Percentiles rank a stretch among this genome's conserved stretches.
phyloP scores from a whole-genome alignment of 176 grass and related monocot genomes.

The Paspalum vaginatum region DNA sequence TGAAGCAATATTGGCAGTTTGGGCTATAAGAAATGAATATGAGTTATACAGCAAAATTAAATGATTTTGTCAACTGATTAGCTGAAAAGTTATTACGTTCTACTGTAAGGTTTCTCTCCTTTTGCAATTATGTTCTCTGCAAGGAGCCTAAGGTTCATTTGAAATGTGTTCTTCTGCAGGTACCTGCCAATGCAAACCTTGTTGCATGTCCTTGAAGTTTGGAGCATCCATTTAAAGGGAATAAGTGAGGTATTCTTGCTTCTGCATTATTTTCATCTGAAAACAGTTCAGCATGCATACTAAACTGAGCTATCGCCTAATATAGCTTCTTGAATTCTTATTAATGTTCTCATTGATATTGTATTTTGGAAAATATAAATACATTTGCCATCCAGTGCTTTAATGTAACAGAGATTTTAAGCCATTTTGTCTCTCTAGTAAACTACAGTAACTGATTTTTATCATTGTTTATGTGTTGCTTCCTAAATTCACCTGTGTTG shows the following conservation, averaged over 20 bases:
- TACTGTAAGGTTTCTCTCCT: conserved; percentile 10
- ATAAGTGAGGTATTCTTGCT: conserved; percentile 65
- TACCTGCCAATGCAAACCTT: conserved; percentile 65
- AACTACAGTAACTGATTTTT: neutral
- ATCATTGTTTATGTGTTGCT: neutral
- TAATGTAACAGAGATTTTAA: neutral
- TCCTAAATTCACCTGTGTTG: neutral
- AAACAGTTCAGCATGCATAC: conserved; percentile 5
- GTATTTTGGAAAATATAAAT: neutral
- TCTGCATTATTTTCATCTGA: neutral
- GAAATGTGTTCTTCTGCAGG: conserved; percentile 55
- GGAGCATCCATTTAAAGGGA: conserved; percentile 63
- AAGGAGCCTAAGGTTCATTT: conserved; percentile 32
- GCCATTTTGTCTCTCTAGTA: conserved; percentile 8
- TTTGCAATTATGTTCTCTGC: neutral
- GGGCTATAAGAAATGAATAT: too few relatives aligned
- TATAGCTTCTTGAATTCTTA: neutral
- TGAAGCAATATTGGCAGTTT: neutral
- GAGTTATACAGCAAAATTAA: conserved; percentile 6
- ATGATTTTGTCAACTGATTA: conserved; percentile 6
- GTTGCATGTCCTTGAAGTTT: conserved; percentile 59
- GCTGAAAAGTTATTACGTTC: neutral
- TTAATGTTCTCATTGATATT: neutral
- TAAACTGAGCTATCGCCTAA: neutral
- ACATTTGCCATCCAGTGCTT: neutral